phyloP scores from a whole-genome alignment of 176 grass and related monocot genomes.

The Tillandsia fasciculata region DNA sequence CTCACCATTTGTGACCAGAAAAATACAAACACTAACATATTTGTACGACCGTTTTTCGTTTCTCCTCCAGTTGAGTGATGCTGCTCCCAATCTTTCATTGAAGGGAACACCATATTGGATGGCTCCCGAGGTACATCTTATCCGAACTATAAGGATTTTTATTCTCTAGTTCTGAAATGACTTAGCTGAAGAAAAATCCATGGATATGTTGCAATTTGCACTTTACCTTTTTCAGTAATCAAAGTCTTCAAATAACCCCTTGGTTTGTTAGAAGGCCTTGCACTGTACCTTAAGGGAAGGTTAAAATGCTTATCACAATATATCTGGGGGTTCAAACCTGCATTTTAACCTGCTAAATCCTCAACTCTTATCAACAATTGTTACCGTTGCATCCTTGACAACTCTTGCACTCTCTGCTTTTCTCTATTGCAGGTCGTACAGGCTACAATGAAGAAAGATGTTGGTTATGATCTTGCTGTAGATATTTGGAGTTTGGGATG shows the following conservation, averaged over 20 bases:
- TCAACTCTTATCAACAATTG: slow-evolving; percentile 1
- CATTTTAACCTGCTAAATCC: neutral
- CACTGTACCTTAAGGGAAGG: neutral
- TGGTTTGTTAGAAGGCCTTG: neutral
- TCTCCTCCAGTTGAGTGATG: slow-evolving; percentile 57
- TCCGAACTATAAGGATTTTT: neutral
- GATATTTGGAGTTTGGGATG: slow-evolving; percentile 93
- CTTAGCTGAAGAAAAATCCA: neutral
- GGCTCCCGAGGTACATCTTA: slow-evolving; percentile 76
- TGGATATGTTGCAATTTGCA: too few relatives aligned
- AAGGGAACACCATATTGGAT: slow-evolving; percentile 98
- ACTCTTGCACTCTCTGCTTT: slow-evolving; percentile 17
- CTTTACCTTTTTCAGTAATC: too few relatives aligned
- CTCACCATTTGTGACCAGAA: neutral
- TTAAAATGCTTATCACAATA: neutral
- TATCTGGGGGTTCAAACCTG: neutral
- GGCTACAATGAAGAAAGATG: slow-evolving; percentile 65
- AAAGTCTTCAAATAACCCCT: neutral
- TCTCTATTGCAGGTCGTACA: slow-evolving; percentile 61
- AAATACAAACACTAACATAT: neutral
- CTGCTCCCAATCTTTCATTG: slow-evolving; percentile 71
- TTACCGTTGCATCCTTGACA: slow-evolving; percentile 6
- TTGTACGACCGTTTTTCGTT: slow-evolving; percentile 14
- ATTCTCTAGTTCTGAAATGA: neutral
- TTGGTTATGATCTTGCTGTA: slow-evolving; percentile 71